Percentiles rank a stretch among this genome's conserved stretches.
These are phyloP conservation scores for Houttuynia cordata DNA, from an alignment of 164 flowering plant species.

Conservation along the genomic window DNA sequence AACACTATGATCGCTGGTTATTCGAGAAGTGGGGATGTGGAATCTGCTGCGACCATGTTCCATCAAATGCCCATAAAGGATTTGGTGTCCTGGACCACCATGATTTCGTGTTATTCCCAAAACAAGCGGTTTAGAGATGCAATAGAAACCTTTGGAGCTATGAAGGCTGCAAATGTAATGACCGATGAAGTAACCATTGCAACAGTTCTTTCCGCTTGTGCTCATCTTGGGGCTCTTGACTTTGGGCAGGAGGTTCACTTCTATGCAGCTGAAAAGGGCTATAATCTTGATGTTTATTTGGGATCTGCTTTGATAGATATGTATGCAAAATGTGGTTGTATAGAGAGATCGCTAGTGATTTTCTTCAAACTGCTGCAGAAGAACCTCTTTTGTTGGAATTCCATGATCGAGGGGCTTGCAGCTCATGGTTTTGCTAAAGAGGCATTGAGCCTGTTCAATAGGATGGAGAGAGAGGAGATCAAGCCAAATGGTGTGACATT, in stretches of 20 bases:
- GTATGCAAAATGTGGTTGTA: constrained; percentile 76
- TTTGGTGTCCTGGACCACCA: constrained; percentile 73
- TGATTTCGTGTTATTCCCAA: constrained; percentile 65
- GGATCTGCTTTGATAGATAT: constrained; percentile 82
- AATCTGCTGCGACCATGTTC: constrained; percentile 41
- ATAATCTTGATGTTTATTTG: constrained; percentile 48
- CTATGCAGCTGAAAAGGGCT: constrained; percentile 24
- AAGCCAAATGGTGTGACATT: constrained; percentile 58
- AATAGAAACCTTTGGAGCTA: constrained; percentile 33
- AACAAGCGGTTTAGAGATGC: constrained; percentile 38
- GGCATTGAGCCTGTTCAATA: constrained; percentile 45
- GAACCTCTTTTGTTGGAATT: constrained; percentile 68
- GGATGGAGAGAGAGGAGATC: constrained; percentile 38
- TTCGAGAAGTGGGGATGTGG: constrained; percentile 38
- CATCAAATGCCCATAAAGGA: constrained; percentile 44
- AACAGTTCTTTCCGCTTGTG: constrained; percentile 67
- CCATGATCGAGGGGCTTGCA: constrained; percentile 64
- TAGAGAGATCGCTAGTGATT: constrained; percentile 55
- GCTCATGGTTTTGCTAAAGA: constrained; percentile 47
- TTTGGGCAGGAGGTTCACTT: constrained; percentile 50
- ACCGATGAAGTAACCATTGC: constrained; percentile 66
- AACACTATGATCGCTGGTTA: constrained; percentile 69
- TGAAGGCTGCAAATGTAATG: constrained; percentile 30
- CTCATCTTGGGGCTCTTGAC: constrained; percentile 72
- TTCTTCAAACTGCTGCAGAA: constrained; percentile 54